phyloP scores from a whole-genome alignment of 2,329 filamentous ascomycete species.

The Claviceps sp. region DNA sequence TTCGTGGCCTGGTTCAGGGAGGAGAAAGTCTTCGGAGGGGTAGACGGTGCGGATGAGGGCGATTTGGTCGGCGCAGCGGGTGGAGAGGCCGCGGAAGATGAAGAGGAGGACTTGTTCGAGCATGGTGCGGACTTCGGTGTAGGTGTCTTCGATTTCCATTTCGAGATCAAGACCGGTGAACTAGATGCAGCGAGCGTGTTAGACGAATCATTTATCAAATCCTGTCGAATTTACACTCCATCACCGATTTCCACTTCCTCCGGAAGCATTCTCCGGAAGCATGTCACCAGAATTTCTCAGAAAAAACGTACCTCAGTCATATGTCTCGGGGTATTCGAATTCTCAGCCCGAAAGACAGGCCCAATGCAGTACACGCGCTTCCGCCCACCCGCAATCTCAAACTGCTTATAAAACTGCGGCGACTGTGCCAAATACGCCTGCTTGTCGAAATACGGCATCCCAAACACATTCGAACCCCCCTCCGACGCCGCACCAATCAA shows the following conservation, averaged over 20 bases:
- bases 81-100: slow-evolving; percentile 53
- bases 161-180: slow-evolving; percentile 83
- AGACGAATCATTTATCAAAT: too few relatives aligned
- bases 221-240: too few relatives aligned
- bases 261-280: too few relatives aligned
- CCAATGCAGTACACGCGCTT: slow-evolving; percentile 68
- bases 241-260: too few relatives aligned
- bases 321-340: slow-evolving; percentile 72
- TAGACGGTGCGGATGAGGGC: slow-evolving; percentile 61
- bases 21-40: slow-evolving; percentile 63
- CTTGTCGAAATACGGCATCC: slow-evolving; percentile 77
- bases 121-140: slow-evolving; percentile 59
- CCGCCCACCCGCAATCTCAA: slow-evolving; percentile 66
- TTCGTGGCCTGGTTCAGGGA: slow-evolving; percentile 61
- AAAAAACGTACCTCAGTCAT: slow-evolving; percentile 52
- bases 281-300: too few relatives aligned
- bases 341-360: slow-evolving; percentile 75
- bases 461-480: slow-evolving; percentile 85
- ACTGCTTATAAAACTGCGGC: slow-evolving; percentile 80
- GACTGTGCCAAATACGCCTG: slow-evolving; percentile 69
- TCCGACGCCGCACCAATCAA: slow-evolving; percentile 84
- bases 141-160: slow-evolving; percentile 73
- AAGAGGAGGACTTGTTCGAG: slow-evolving; percentile 62
- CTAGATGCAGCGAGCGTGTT: not conserved
- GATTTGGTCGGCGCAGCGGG: slow-evolving; percentile 54